phyloP scores from a whole-genome alignment of 78 protist species.

The Chrysochromulina parva region DNA sequence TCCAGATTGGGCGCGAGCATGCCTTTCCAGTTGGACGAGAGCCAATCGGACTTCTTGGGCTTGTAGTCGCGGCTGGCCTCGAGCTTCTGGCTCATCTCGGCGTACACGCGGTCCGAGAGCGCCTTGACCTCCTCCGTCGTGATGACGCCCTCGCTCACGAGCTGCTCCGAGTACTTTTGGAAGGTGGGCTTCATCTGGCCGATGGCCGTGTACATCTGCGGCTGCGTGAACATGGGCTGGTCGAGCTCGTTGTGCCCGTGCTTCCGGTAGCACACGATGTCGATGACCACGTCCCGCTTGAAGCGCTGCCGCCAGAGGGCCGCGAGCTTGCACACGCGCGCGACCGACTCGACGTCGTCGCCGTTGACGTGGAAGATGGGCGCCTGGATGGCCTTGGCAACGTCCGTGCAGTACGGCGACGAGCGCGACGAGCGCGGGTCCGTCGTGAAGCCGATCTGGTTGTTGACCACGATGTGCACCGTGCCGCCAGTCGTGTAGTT shows the following conservation, averaged over 20 bases:
- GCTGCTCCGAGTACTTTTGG: not conserved
- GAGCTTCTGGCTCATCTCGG: not conserved
- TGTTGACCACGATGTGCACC: slow-evolving; percentile 92
- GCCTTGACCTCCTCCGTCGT: not conserved
- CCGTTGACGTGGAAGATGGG: slow-evolving; percentile 99
- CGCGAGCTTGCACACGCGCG: slow-evolving; percentile 64
- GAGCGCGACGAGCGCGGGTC: slow-evolving; percentile 83
- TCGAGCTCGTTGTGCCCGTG: slow-evolving; percentile 96
- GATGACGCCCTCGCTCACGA: not conserved
- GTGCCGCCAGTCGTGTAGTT: slow-evolving; percentile 93
- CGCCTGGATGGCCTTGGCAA: slow-evolving; percentile 77
- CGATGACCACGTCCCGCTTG: slow-evolving; percentile 82
- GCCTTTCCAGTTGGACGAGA: not conserved
- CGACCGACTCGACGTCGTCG: slow-evolving; percentile 91
- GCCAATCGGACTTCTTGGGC: not conserved
- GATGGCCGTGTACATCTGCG: slow-evolving; percentile 83
- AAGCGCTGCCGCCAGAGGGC: slow-evolving; percentile 75
- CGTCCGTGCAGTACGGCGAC: slow-evolving; percentile 89
- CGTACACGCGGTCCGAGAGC: not conserved
- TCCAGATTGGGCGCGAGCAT: not conserved
- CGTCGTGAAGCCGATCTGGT: slow-evolving; percentile 98
- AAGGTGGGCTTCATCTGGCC: not conserved
- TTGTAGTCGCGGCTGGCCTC: not conserved
- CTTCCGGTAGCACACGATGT: slow-evolving; percentile 70
- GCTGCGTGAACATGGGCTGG: slow-evolving; percentile 96